Evolutionary conservation across 805 yeast species (phyloP).

Genomic region (Hanseniaspora thailandica): DNA sequence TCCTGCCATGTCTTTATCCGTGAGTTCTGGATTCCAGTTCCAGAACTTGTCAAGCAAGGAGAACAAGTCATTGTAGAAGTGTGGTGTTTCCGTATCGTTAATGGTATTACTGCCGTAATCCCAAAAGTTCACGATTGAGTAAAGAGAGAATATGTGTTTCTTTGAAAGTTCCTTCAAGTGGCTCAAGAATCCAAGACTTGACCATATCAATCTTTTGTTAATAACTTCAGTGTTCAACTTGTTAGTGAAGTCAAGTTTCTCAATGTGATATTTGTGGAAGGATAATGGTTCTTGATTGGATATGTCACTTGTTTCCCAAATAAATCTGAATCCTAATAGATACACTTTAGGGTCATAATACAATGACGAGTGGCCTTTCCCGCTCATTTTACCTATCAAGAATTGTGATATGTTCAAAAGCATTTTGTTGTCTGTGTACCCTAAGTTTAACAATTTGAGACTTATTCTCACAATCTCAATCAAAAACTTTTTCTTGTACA

Average conservation of each 20-base stretch:
- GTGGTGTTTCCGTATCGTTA: neutral
- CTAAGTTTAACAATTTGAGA: slow-evolving; percentile 60
- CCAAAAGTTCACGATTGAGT: neutral
- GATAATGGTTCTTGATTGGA: slow-evolving; percentile 31
- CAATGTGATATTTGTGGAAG: slow-evolving; percentile 11
- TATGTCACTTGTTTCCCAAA: slow-evolving; percentile 60
- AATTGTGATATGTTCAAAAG: slow-evolving; percentile 69
- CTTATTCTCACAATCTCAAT: slow-evolving; percentile 63
- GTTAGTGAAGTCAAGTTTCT: slow-evolving; percentile 13
- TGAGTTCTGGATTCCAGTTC: slow-evolving; percentile 8
- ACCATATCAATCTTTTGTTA: slow-evolving; percentile 3
- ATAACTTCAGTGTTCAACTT: slow-evolving; percentile 7
- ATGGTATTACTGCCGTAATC: neutral
- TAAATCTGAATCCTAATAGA: slow-evolving; percentile 61
- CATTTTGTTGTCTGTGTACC: slow-evolving; percentile 75
- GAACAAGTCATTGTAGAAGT: slow-evolving; percentile 24
- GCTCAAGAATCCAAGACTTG: slow-evolving; percentile 4
- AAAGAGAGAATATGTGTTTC: neutral
- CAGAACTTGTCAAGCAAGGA: slow-evolving; percentile 22
- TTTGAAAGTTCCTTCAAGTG: neutral
- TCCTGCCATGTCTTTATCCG: slow-evolving; percentile 7
- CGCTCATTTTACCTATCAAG: slow-evolving; percentile 81
- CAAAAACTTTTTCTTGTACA: slow-evolving; percentile 70
- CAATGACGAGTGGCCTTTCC: slow-evolving; percentile 87
- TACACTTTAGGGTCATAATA: slow-evolving; percentile 80